These are phyloP conservation scores for Euphorbia lathyris DNA, from an alignment of 345 rosid species.

Conservation along the genomic window DNA sequence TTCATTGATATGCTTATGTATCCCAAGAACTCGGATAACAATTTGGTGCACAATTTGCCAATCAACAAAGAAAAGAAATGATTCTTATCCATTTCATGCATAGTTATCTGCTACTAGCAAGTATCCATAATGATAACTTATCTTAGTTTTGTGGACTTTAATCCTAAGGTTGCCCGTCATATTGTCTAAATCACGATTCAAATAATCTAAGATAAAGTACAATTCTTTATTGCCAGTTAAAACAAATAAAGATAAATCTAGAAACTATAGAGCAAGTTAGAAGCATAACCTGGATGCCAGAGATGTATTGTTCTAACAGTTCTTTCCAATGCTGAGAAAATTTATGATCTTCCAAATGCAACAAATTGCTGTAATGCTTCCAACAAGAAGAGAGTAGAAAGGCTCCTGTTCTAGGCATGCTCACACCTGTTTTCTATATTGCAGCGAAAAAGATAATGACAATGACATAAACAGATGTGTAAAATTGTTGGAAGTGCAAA, in stretches of 20 bases:
- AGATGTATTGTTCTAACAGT: slow-evolving; percentile 63
- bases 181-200: neutral
- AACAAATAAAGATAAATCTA: neutral
- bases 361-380: slow-evolving; percentile 68
- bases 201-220: neutral
- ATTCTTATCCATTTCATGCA: neutral
- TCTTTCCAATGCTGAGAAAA: slow-evolving; percentile 55
- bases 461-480: slow-evolving; percentile 16
- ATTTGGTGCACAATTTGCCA: neutral
- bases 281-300: slow-evolving; percentile 72
- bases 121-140: neutral
- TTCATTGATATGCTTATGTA: neutral
- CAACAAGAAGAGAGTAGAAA: slow-evolving; percentile 79
- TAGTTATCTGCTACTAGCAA: neutral
- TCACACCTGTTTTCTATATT: slow-evolving; percentile 40
- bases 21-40: too few species aligned
- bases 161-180: neutral
- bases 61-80: neutral
- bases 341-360: slow-evolving; percentile 71
- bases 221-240: neutral
- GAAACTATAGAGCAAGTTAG: neutral
- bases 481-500: slow-evolving; percentile 19
- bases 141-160: neutral
- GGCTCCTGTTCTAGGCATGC: slow-evolving; percentile 36
- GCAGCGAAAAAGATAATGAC: slow-evolving; percentile 19